Conservation (phyloP, 2,329 filamentous ascomycete genomes). For the Ophiostoma piceae region DNA sequence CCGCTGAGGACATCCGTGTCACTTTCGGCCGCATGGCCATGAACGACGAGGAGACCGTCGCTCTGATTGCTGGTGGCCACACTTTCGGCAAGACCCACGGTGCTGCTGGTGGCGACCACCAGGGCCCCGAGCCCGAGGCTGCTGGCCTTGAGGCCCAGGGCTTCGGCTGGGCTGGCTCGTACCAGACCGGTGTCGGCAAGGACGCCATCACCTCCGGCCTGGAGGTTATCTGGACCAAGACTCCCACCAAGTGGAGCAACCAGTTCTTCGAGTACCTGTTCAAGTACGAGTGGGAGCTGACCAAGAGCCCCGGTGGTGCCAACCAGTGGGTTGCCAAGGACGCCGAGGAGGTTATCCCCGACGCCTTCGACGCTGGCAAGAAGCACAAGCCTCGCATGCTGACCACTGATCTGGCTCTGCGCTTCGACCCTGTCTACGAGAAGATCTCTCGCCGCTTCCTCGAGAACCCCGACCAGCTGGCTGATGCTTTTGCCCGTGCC, state of each 20-base stretch:
- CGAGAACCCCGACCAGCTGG: slow-evolving; percentile 62
- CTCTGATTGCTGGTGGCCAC: slow-evolving; percentile 73
- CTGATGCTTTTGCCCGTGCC: slow-evolving; percentile 63
- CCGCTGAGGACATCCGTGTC: slow-evolving; percentile 65
- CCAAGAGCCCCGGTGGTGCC: slow-evolving; percentile 69
- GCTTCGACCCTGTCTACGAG: slow-evolving; percentile 65
- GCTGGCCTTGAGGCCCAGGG: slow-evolving; percentile 62
- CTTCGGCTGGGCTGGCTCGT: slow-evolving; percentile 64
- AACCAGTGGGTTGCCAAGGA: slow-evolving; percentile 73
- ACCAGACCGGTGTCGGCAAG: slow-evolving; percentile 60
- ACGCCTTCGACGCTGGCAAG: slow-evolving; percentile 63
- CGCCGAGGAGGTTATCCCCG: slow-evolving; percentile 60
- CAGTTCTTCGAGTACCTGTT: slow-evolving; percentile 70
- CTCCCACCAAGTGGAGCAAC: slow-evolving; percentile 71
- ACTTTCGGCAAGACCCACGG: slow-evolving; percentile 78
- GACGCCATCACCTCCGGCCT: slow-evolving; percentile 71
- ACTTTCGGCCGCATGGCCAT: slow-evolving; percentile 78
- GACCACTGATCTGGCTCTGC: slow-evolving; percentile 67
- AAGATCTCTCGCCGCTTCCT: slow-evolving; percentile 69
- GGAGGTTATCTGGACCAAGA: slow-evolving; percentile 74
- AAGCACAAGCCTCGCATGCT: slow-evolving; percentile 74
- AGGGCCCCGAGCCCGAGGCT: slow-evolving; percentile 63
- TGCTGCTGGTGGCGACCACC: slow-evolving; percentile 57
- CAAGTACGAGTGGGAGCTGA: slow-evolving; percentile 72
- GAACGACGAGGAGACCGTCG: slow-evolving; percentile 77